These are phyloP conservation scores for Thinopyrum elongatum DNA, from an alignment of 176 grass and related monocot species.

Conservation along the genomic window DNA sequence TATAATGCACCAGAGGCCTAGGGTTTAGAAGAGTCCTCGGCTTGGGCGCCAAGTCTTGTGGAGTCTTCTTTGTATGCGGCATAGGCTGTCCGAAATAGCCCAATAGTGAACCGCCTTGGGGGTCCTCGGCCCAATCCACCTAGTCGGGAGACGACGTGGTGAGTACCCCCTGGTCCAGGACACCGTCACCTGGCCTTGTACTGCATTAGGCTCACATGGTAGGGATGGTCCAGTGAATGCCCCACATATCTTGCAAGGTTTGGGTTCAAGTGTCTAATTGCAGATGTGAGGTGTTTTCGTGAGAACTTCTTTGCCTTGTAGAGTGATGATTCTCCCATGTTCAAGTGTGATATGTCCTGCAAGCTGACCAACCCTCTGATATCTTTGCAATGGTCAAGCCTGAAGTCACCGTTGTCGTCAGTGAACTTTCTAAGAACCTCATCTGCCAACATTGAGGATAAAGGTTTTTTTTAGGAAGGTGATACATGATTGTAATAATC, in stretches of 20 bases:
- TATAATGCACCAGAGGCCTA: no score
- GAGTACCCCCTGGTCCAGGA: no score
- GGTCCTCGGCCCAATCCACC: no score
- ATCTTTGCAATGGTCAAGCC: background rate
- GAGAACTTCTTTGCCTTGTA: no score
- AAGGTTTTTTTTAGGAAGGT: background rate
- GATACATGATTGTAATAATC: background rate
- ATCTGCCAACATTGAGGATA: background rate
- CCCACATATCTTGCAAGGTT: slow-evolving; percentile 29
- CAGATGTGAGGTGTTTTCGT: slow-evolving; percentile 34
- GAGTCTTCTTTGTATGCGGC: no score
- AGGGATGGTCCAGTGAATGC: slow-evolving; percentile 55
- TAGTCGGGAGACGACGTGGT: no score
- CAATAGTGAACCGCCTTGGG: no score
- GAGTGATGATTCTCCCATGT: slow-evolving; percentile 56
- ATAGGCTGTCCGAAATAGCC: no score
- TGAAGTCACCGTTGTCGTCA: slow-evolving; percentile 24
- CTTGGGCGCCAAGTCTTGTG: no score
- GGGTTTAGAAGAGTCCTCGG: no score
- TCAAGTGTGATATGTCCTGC: slow-evolving; percentile 58
- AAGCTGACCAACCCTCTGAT: slow-evolving; percentile 48
- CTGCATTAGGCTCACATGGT: slow-evolving; percentile 50
- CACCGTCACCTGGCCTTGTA: slow-evolving; percentile 55
- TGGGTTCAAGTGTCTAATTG: slow-evolving; percentile 11
- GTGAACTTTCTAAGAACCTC: slow-evolving; percentile 32